Percentiles rank a stretch among this genome's conserved stretches.
These are phyloP conservation scores for Aspergillus sp. DNA, from an alignment of 2,329 filamentous ascomycete genomes.

Conservation along the genomic window DNA sequence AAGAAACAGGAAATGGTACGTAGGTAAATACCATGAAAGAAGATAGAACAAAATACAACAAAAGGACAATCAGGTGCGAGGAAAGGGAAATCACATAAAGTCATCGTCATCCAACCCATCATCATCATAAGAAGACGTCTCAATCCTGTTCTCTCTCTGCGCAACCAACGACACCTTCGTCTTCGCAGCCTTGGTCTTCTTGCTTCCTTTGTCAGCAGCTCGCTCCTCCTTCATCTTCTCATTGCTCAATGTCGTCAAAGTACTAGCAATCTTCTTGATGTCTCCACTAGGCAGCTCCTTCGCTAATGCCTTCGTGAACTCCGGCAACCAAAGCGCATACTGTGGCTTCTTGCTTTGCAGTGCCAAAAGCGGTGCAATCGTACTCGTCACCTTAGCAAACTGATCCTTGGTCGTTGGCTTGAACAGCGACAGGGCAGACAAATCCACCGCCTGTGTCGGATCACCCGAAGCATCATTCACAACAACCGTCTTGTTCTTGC, in stretches of 20 bases:
- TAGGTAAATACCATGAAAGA: background rate
- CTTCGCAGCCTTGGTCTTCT: slow-evolving; percentile 97
- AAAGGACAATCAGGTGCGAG: background rate
- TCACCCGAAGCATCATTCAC: slow-evolving; percentile 63
- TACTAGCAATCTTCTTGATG: slow-evolving; percentile 92
- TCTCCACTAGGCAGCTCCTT: slow-evolving; percentile 88
- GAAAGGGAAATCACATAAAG: slow-evolving; percentile 44
- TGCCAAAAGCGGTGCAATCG: slow-evolving; percentile 74
- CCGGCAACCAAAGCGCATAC: slow-evolving; percentile 85
- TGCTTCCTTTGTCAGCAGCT: slow-evolving; percentile 84
- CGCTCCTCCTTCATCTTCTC: slow-evolving; percentile 99
- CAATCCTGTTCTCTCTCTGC: slow-evolving; percentile 59
- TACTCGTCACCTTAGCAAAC: slow-evolving; percentile 76
- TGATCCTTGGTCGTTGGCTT: slow-evolving; percentile 84
- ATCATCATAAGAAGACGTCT: slow-evolving; percentile 77
- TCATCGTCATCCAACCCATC: slow-evolving; percentile 72
- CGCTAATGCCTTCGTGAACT: slow-evolving; percentile 82
- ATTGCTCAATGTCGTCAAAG: slow-evolving; percentile 85
- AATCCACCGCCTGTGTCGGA: slow-evolving; percentile 76
- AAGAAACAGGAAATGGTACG: background rate
- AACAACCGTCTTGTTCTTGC: slow-evolving; percentile 65
- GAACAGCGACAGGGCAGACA: slow-evolving; percentile 78
- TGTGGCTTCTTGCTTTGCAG: slow-evolving; percentile 82
- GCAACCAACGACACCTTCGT: slow-evolving; percentile 80
- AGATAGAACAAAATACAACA: slow-evolving; percentile 7